Base-by-base conservation (phyloP, 768 basidiomycete genomes). In the Termitomyces sp. region DNA sequence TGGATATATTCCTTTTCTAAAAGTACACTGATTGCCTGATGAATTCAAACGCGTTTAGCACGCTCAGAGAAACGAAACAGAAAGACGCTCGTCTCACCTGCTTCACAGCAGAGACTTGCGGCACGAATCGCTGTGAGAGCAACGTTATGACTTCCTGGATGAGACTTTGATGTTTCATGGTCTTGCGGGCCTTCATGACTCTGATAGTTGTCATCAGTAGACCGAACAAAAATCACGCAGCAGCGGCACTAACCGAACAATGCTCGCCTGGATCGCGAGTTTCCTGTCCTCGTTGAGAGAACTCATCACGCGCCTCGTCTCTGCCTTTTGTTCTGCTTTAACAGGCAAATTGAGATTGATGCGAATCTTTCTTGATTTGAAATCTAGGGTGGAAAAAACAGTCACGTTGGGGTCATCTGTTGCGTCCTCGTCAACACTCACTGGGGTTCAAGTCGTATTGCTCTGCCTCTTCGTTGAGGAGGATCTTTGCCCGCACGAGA, bases 1-100 rank as follows among this genome's bases (percentile, higher is more conserved):
- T 98, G 95, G 64, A 99, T 90, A 71, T 98, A 99, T 70, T 99
- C 96, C 75, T 96, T 96, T 76, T 98, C 96, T 49, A 98, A 77
- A 20, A 98, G 76, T 14, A 86, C 86, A 68, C 96, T 94, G 58
- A 98, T 96, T 3, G 92, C 91, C 89, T 91, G 3, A 13, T n/a
- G 38, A 49, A 61, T 2, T 4, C 2, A 26, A 26, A 2, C 26
- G 26, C 41, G 5, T 66, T 36, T 1, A 65, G 47, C 51, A 20
- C 33, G 43, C 46, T 44, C 3, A 20, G 18, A 46, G 56, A 24
- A 18, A 47, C n/a, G n/a, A n/a, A n/a, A 11, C 28, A 30, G 7
- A 30, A 36, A 28, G 24, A n/a, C 40, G 11, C 50, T 47, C 28
- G n/a, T 22, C 54, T 14, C 18, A 89, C 92, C 85, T 96, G 95